Conservation (phyloP, 2,329 filamentous ascomycete genomes). For the Penicillium sp. region DNA sequence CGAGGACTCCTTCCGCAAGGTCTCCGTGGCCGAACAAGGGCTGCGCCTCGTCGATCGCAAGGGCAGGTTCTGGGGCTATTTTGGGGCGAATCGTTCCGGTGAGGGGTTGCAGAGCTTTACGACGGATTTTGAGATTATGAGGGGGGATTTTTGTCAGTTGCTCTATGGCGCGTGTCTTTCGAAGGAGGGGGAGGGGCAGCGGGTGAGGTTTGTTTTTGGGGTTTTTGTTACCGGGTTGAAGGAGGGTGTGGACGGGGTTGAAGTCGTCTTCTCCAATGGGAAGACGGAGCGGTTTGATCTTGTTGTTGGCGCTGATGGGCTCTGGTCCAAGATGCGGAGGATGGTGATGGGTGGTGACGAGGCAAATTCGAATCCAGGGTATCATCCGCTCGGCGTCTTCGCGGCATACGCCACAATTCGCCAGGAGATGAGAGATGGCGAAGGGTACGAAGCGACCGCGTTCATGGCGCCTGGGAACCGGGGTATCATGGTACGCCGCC, state of each 20-base stretch:
- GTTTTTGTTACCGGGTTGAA: slow-evolving; percentile 32
- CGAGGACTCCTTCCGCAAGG: slow-evolving; percentile 45
- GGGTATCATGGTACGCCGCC: slow-evolving; percentile 48
- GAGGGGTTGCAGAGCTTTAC: slow-evolving; percentile 46
- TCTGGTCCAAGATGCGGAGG: slow-evolving; percentile 23
- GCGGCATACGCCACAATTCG: slow-evolving; percentile 46
- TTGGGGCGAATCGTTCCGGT: slow-evolving; percentile 47
- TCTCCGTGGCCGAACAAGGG: slow-evolving; percentile 54
- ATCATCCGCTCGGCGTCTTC: slow-evolving; percentile 31
- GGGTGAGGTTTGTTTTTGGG: slow-evolving; percentile 39
- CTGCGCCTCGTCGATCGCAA: slow-evolving; percentile 51
- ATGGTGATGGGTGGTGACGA: slow-evolving; percentile 15
- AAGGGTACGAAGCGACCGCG: slow-evolving; percentile 43
- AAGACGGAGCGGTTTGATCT: slow-evolving; percentile 30
- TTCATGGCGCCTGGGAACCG: slow-evolving; percentile 45
- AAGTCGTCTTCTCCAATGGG: slow-evolving; percentile 33
- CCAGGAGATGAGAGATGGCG: slow-evolving; percentile 29
- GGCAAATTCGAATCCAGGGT: background rate
- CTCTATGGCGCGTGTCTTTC: slow-evolving; percentile 39
- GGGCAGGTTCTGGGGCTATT: slow-evolving; percentile 46
- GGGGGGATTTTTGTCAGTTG: slow-evolving; percentile 56
- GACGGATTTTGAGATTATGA: slow-evolving; percentile 60
- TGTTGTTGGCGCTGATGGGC: slow-evolving; percentile 38
- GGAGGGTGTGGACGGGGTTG: slow-evolving; percentile 23
- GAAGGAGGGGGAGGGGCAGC: no score